Conservation (phyloP, 2,329 filamentous ascomycete genomes). For the Diplodia corticola region DNA sequence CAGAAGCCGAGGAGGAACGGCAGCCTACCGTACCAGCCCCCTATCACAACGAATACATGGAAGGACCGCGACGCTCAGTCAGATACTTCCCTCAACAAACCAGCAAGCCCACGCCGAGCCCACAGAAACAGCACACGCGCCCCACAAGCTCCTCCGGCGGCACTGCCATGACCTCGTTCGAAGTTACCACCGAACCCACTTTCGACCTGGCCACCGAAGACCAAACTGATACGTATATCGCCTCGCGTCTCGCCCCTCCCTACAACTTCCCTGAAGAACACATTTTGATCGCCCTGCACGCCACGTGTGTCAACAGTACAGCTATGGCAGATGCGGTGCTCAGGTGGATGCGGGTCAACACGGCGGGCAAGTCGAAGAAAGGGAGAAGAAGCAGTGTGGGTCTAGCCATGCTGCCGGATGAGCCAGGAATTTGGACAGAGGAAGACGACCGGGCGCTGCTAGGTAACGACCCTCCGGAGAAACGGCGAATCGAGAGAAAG, state of each 20-base stretch:
- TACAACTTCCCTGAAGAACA: slow-evolving; percentile 3
- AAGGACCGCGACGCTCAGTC: background rate
- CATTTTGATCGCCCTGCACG: slow-evolving; percentile 7
- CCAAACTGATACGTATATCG: background rate
- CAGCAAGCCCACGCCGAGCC: background rate
- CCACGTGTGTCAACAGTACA: slow-evolving; percentile 3
- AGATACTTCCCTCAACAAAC: background rate
- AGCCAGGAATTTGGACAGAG: slow-evolving; percentile 18
- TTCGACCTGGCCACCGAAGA: background rate
- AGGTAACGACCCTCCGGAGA: background rate
- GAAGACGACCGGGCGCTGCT: slow-evolving; percentile 4
- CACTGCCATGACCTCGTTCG: slow-evolving; percentile 7
- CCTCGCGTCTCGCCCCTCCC: slow-evolving; percentile 3
- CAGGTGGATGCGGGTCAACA: slow-evolving; percentile 6
- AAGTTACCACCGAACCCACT: background rate
- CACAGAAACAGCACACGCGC: background rate
- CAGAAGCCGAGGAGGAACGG: background rate
- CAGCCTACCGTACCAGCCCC: background rate
- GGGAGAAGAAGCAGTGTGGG: slow-evolving; percentile 4
- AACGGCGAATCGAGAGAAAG: slow-evolving; percentile 3
- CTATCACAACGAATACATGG: background rate
- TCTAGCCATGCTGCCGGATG: background rate
- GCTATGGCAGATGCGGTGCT: background rate
- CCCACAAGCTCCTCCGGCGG: slow-evolving; percentile 6
- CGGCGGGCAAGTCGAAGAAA: background rate